Conservation (phyloP, 2,329 filamentous ascomycete species). For the Alternaria alternata region DNA sequence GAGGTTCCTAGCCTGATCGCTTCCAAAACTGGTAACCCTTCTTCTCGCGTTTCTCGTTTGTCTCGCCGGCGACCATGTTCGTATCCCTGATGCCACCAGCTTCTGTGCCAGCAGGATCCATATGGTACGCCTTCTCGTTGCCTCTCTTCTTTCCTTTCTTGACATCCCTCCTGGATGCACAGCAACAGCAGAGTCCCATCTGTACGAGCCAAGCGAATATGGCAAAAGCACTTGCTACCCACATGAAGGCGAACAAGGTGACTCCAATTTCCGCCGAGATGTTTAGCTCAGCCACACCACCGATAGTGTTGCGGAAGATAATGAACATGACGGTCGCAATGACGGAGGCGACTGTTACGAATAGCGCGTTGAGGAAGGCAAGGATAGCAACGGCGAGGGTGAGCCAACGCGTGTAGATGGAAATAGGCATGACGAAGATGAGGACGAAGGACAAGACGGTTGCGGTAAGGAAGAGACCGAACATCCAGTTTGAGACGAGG, state of each 20-base stretch:
- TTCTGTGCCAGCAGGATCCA: conserved; percentile 18
- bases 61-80: conserved; percentile 8
- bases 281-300: conserved; percentile 74
- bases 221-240: conserved; percentile 75
- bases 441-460: conserved; percentile 75
- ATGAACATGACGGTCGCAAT: conserved; percentile 85
- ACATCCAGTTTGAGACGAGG: conserved; percentile 84
- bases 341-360: conserved; percentile 73
- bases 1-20: conserved; percentile 17
- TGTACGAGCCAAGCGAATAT: conserved; percentile 76
- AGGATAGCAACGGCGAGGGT: conserved; percentile 74
- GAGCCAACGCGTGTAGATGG: conserved; percentile 60
- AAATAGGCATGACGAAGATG: conserved; percentile 69
- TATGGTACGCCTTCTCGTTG: conserved; percentile 46
- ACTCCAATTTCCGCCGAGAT: conserved; percentile 74
- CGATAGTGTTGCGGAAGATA: conserved; percentile 80
- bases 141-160: conserved; percentile 57
- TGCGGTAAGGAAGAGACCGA: conserved; percentile 81
- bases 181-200: conserved; percentile 80
- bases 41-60: conserved; percentile 12
- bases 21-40: conserved; percentile 29
- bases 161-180: conserved; percentile 65
- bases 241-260: conserved; percentile 88
- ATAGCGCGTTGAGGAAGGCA: conserved; percentile 71
- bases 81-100: conserved; percentile 11